A percentile compares a stretch with the other conserved stretches of the same genome.
These are phyloP conservation scores for Termitomyces sp. DNA, from an alignment of 768 basidiomycete species.

Conservation along the genomic window DNA sequence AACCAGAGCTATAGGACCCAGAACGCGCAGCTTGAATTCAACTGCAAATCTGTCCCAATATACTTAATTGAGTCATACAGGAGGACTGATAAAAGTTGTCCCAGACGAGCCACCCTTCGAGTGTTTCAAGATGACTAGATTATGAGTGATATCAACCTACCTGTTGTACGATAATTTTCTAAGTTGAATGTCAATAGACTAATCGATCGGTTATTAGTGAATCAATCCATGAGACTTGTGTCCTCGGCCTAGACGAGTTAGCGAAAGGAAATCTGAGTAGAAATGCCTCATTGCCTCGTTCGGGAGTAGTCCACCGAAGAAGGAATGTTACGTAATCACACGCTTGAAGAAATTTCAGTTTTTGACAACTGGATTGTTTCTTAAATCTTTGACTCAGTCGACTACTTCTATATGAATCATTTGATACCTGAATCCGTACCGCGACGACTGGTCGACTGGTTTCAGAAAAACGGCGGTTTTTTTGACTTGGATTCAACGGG, in stretches of 20 bases:
- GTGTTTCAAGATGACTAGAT: too few relatives aligned
- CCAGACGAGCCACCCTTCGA: not conserved
- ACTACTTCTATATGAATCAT: not conserved
- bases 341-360: not conserved
- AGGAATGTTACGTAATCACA: not conserved
- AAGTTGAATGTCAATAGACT: not conserved
- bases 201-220: not conserved
- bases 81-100: not conserved
- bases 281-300: not conserved
- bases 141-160: too few relatives aligned
- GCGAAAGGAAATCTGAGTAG: not conserved
- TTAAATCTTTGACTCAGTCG: not conserved
- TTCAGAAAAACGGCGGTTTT: slow-evolving; percentile 41
- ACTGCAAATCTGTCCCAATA: not conserved
- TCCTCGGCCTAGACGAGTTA: not conserved
- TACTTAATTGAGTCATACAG: not conserved
- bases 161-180: too few relatives aligned
- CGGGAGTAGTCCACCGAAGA: not conserved
- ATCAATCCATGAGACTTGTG: not conserved
- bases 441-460: slow-evolving; percentile 40
- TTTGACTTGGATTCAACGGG: slow-evolving; percentile 45
- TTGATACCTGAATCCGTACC: slow-evolving; percentile 1
- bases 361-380: not conserved
- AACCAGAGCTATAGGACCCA: not conserved
- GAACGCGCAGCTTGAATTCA: not conserved